Percentiles rank a stretch among this genome's conserved stretches.
These are phyloP conservation scores for Solanum dulcamara DNA, from an alignment of 257 asterid genomes.

Conservation along the genomic window DNA sequence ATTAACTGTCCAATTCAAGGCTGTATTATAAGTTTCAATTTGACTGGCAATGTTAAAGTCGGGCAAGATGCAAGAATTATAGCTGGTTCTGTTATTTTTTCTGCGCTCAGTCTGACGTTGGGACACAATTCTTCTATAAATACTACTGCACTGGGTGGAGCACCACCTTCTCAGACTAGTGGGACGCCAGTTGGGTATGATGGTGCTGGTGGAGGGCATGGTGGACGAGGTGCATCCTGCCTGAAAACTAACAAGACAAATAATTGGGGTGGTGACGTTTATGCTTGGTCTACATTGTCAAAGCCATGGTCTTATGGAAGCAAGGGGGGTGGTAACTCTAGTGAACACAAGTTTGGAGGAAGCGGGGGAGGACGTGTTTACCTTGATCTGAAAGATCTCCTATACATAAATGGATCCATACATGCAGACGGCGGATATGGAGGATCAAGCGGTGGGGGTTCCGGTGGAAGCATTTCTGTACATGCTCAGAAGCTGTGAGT, in stretches of 20 bases:
- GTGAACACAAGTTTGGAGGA: slow-evolving; percentile 64
- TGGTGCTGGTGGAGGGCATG: slow-evolving; percentile 98
- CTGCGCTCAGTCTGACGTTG: slow-evolving; percentile 50
- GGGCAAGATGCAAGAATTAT: slow-evolving; percentile 60
- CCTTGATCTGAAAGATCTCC: slow-evolving; percentile 48
- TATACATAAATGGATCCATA: slow-evolving; percentile 75
- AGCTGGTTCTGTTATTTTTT: slow-evolving; percentile 66
- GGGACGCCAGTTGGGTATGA: slow-evolving; percentile 92
- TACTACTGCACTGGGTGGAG: slow-evolving; percentile 74
- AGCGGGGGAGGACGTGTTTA: slow-evolving; percentile 83
- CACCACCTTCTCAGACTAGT: slow-evolving; percentile 87
- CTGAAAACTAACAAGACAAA: slow-evolving; percentile 52
- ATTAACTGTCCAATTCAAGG: slow-evolving; percentile 68
- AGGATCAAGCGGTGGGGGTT: slow-evolving; percentile 90
- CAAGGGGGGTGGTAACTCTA: slow-evolving; percentile 77
- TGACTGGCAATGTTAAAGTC: slow-evolving; percentile 68
- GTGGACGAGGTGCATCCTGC: slow-evolving; percentile 99
- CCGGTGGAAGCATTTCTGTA: slow-evolving; percentile 80
- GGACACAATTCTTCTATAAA: slow-evolving; percentile 61
- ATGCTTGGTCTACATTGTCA: slow-evolving; percentile 73
- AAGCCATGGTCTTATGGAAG: slow-evolving; percentile 86
- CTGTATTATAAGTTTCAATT: slow-evolving; percentile 63
- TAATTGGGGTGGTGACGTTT: slow-evolving; percentile 97
- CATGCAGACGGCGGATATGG: slow-evolving; percentile 94
- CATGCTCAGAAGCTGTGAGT: slow-evolving; percentile 85